Base-by-base conservation (phyloP, 2,329 filamentous ascomycete species). In the Fusarium vanettenii region DNA sequence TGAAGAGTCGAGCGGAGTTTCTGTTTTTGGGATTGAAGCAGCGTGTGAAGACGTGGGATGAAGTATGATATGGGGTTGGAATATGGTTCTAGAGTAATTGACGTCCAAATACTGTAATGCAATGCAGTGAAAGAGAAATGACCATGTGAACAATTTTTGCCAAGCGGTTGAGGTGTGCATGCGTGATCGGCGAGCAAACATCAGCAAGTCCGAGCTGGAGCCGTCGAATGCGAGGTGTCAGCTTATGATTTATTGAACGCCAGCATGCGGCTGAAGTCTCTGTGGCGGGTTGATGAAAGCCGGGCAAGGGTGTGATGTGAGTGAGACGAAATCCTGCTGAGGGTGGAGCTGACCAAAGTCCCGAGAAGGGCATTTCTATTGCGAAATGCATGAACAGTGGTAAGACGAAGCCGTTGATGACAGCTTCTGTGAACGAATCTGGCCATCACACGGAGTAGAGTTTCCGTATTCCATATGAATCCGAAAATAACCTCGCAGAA, bases 401-500 rank as follows among this genome's bases (percentile, higher is more conserved):
- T 20, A 31, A 57, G 20, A 57, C 10, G 31, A 57, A 25, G 48
- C 18, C 4, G 27, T 31, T 31, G 48, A 55, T 29, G 48, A 13
- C n/a, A 31, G 27, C 18, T 18, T 55, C n/a, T 7, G 27, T 31
- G 27, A 27, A 55, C 4, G 11, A n/a, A 31, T 33, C 27, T 31
- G 27, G 18, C 48, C 10, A 55, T 52, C 48, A 33, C 27, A 31
- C 18, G 48, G 48, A 31, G 48, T n/a, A 31, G 48, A 52, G 48
- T 52, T 52, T 52, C 27, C 48, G 27, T 31, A 55, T 55, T 31
- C 11, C 41, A 48, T 39, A 27, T 41, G 33, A 60, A 43, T 66
- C 72, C 60, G 50, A 72, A 72, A 69, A 74, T 74, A 60, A 52
- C 43, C 64, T 63, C 52, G 52, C 70, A 73, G 62, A 75, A 48